Conservation (phyloP, 2,329 filamentous ascomycete genomes). For the Colletotrichum brevisporum region DNA sequence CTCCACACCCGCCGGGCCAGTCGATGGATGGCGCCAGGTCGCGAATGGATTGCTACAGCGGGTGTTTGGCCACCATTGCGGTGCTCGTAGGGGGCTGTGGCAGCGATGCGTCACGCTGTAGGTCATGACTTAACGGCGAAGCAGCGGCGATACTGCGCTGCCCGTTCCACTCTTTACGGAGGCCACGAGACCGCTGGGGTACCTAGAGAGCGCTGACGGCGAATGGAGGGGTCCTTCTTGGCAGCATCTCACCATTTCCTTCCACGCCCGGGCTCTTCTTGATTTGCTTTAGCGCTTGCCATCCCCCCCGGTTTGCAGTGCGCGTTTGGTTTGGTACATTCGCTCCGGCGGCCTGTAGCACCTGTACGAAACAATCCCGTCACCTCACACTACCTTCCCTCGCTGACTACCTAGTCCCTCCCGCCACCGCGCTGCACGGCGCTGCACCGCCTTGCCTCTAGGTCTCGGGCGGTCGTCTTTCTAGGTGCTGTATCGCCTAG, state of each 20-base stretch:
- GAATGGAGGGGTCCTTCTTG: constrained; percentile 18
- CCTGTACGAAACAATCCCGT: not conserved
- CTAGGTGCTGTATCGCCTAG: no score
- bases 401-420: no score
- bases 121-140: not conserved
- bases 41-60: not conserved
- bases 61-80: constrained; percentile 13
- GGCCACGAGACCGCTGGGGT: constrained; percentile 26
- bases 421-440: no score
- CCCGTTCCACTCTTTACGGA: constrained; percentile 14
- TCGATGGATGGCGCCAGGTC: not conserved
- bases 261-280: not conserved
- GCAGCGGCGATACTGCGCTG: constrained; percentile 19
- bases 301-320: constrained; percentile 6
- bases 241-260: constrained; percentile 16
- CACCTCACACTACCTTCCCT: no score
- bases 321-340: not conserved
- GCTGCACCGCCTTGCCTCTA: no score
- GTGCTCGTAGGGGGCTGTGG: constrained; percentile 28
- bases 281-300: constrained; percentile 15
- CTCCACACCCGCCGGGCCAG: constrained; percentile 30
- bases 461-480: no score
- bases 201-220: constrained; percentile 10
- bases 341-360: not conserved
- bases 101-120: constrained; percentile 22